Evolutionary conservation across 495 filamentous ascomycete genomes (phyloP), one percentile per base, ranked within the genome.

Genomic region (Venustampulla echinocandica): DNA sequence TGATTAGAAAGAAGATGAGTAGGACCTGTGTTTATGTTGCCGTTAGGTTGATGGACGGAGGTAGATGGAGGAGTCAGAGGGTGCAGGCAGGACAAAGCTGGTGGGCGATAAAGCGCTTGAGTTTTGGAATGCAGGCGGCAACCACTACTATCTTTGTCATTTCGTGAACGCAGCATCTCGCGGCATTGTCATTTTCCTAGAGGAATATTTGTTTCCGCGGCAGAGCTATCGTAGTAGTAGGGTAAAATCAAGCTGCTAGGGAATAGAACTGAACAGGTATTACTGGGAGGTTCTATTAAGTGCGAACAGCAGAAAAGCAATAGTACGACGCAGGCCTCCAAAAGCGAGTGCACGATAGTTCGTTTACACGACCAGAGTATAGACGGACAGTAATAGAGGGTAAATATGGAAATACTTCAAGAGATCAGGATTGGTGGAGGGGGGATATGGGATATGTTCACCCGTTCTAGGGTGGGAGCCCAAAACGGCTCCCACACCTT

Each of bases 1-100:
- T n/a, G n/a, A n/a, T n/a, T n/a, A n/a, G n/a, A n/a, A n/a, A n/a
- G n/a, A n/a, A n/a, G n/a, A n/a, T n/a, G n/a, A n/a, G n/a, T n/a
- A n/a, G n/a, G n/a, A n/a, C n/a, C n/a, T n/a, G n/a, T n/a, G n/a
- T n/a, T 38, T 38, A 38, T 38, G 15, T 38, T 38, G 35, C 35
- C 35, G 35, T 14, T 15, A 14, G 35, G 35, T 38, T 38, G 35
- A 38, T 38, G 14, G 35, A 38, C 35, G 35, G 35, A 38, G 35
- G 35, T 38, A 38, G 35, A 38, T 38, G 35, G 35, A 38, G 15
- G 35, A 38, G 35, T 38, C 35, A 38, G 35, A 38, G n/a, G 35
- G 35, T 38, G 35, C 14, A 14, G 35, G 35, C 35, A 38, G 35
- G 35, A 38, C 35, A 14, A 38, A 14, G 35, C 7, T 38, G 35